Base-by-base conservation (phyloP, 192 early-diverging fungal species). In the Entomortierella chlamydospora region DNA sequence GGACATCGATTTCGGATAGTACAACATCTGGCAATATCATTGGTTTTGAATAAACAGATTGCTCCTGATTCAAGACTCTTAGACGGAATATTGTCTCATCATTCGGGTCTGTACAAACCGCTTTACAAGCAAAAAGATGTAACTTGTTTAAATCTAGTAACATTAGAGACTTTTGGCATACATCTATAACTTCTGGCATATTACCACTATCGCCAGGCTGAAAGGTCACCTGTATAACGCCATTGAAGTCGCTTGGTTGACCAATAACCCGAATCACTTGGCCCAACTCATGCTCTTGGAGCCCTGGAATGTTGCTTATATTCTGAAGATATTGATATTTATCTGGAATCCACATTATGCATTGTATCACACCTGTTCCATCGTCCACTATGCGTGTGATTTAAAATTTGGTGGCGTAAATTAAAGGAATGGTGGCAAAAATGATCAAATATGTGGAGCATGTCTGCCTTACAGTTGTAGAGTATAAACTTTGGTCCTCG, bases 291-390 rank as follows among this genome's bases (percentile, higher is more conserved):
- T 54, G 58, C 11, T 23, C 11, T 13, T 51, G 13, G 22, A 70
- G 28, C 4, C 45, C 39, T 1, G 55, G 47, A 34, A 78, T 45
- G 0, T 9, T 20, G 39, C 45, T 54, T 4, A 57, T 70, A 47
- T 61, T 31, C 51, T 66, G 61, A 18, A 65, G 8, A 22, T 29
- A 41, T 30, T 34, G 61, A n/a, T 50, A 60, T n/a, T 65, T 18
- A 42, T 79, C 76, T 8, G 76, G 76, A n/a, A 79, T 70, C 76
- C 76, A 79, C 45, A 70, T 60, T 26, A 79, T 47, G 22, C 67
- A 70, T 20, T 53, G 76, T 7, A 79, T 53, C 17, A 49, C 57
- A 13, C 63, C 76, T 26, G 67, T 70, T 8, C 76, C 76, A 39
- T 79, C 76, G 55, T 79, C 76, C 62, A 79, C 76, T 79, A 45